Evolutionary conservation across 192 early-diverging fungal species (phyloP).

Genomic region (Coemansia aciculifera): DNA sequence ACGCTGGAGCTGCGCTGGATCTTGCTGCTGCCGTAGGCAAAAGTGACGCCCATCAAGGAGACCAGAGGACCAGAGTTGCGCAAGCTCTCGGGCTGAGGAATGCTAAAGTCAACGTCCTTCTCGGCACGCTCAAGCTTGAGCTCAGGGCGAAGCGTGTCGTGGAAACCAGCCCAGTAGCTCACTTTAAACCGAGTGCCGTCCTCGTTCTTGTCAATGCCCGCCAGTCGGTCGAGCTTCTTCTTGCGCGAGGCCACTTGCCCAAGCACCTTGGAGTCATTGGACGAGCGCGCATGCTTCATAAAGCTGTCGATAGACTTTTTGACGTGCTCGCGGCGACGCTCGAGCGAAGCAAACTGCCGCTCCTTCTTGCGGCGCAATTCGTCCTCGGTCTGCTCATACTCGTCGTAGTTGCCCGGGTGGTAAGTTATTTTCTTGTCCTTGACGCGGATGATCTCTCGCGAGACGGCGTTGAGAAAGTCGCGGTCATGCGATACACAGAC

Average conservation of each 20-base stretch:
- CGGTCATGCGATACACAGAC: constrained; percentile 91
- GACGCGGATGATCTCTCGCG: constrained; percentile 74
- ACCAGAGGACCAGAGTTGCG: constrained; percentile 69
- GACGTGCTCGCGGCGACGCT: constrained; percentile 72
- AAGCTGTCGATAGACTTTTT: constrained; percentile 80
- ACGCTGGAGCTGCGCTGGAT: constrained; percentile 12
- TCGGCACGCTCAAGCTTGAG: constrained; percentile 62
- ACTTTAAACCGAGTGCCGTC: constrained; percentile 71
- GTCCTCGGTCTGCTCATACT: constrained; percentile 74
- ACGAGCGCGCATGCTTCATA: constrained; percentile 67
- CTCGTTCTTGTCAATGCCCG: constrained; percentile 65
- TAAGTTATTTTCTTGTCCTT: constrained; percentile 73
- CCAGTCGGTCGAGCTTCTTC: constrained; percentile 70
- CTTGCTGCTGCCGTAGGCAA: constrained; percentile 21
- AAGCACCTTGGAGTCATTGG: constrained; percentile 82
- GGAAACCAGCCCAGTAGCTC: constrained; percentile 60
- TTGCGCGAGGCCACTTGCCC: constrained; percentile 73
- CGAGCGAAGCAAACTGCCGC: constrained; percentile 60
- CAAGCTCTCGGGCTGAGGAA: constrained; percentile 69
- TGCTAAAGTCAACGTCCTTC: constrained; percentile 59
- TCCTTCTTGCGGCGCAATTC: constrained; percentile 71
- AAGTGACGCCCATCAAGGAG: constrained; percentile 61
- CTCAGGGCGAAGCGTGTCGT: constrained; percentile 55
- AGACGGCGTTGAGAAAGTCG: constrained; percentile 78
- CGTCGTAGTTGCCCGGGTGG: constrained; percentile 84